Evolutionary conservation across 805 yeast genomes (phyloP), one percentile per base, ranked within the genome.

Genomic region (Saccharomyces kudriavzevii): DNA sequence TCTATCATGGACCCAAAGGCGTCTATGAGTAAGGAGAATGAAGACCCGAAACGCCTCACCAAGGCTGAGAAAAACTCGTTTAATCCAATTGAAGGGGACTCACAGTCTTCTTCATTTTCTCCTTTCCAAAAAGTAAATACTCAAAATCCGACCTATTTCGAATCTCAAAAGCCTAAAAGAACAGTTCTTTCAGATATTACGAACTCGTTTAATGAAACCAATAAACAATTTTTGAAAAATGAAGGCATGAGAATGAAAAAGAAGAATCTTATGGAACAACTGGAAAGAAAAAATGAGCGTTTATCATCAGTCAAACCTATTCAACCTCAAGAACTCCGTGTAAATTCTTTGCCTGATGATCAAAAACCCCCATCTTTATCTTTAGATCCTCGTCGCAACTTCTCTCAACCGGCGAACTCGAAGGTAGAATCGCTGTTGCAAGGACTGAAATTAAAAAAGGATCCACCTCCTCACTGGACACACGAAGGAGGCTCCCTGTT

Each of bases 351-450:
- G 5, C 58, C 57, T 2, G 46, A 28, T n/a, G 27, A 40, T 5
- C 56, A 49, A 26, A 50, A 27, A 14, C 43, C n/a, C n/a, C n/a
- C 47, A n/a, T 17, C 31, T 4, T 27, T 43, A 17, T 66, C 70
- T 0, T 52, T 68, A 35, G 71, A 68, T 50, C 71, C 71, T 5
- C 66, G 69, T 48, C 62, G 68, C 29, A 65, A 62, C 49, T 46
- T 60, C 10, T 58, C 70, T 3, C 67, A 64, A 48, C 70, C 71
- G 9, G 52, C 46, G 2, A 58, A 57, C 27, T 50, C 64, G 8
- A 60, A 52, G 24, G 52, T 58, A 1, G 48, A 63, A 13, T 54
- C 57, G 25, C 47, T 63, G 14, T 52, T 63, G 46, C 52, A 56
- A n/a, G 40, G 54, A 24, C 40, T 55, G 26, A 54, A 48, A 45